Conservation (phyloP, 1,284 basidiomycete genomes). For the Vanrija sp. region DNA sequence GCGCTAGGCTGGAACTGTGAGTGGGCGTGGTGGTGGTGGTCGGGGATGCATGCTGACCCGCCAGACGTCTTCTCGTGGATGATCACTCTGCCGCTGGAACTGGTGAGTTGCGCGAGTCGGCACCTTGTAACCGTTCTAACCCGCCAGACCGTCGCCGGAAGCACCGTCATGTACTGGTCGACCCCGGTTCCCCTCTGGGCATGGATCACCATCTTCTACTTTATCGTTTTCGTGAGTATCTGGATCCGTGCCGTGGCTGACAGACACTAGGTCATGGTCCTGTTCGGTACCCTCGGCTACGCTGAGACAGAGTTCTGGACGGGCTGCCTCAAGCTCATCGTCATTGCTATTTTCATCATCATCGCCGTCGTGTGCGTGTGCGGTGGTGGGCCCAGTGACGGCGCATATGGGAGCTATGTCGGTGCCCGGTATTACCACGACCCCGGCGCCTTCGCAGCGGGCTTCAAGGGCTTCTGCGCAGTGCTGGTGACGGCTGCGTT, state of each 20-base stretch:
- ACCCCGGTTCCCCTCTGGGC: slow-evolving; percentile 38
- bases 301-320: slow-evolving; percentile 49
- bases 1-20: slow-evolving; percentile 49
- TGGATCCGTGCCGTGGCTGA: neutral
- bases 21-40: neutral
- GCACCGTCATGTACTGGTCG: slow-evolving; percentile 45
- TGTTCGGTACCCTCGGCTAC: slow-evolving; percentile 43
- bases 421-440: slow-evolving; percentile 38
- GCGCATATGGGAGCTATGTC: slow-evolving; percentile 31
- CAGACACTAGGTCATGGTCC: slow-evolving; percentile 8
- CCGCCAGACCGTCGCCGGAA: slow-evolving; percentile 41
- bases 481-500: slow-evolving; percentile 61
- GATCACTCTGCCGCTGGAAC: slow-evolving; percentile 47
- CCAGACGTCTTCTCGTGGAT: slow-evolving; percentile 46
- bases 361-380: slow-evolving; percentile 39
- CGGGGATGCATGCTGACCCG: neutral
- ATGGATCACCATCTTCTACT: slow-evolving; percentile 47
- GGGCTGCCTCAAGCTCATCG: slow-evolving; percentile 45
- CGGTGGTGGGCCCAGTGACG: slow-evolving; percentile 40
- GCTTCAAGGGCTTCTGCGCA: slow-evolving; percentile 50
- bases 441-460: slow-evolving; percentile 49
- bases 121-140: too few species aligned
- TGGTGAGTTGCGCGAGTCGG: slow-evolving; percentile 8
- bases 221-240: slow-evolving; percentile 29
- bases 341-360: slow-evolving; percentile 48